Percentiles rank a stretch among this genome's conserved stretches.
phyloP scores from a whole-genome alignment of 2,329 filamentous ascomycete genomes.

The Colletotrichum filicis region DNA sequence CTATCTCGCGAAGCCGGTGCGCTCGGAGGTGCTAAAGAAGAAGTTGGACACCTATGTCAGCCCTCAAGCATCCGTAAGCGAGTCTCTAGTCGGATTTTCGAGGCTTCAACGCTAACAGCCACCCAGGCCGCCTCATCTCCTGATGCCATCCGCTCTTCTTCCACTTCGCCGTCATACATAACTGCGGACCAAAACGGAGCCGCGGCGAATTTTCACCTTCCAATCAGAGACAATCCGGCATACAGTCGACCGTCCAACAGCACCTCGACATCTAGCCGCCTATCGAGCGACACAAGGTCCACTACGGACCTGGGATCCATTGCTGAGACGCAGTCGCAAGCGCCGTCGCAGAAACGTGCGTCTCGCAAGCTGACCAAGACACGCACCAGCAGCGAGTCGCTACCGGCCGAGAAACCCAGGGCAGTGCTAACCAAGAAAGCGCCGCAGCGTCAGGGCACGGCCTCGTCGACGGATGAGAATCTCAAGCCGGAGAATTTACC shows the following conservation, averaged over 20 bases:
- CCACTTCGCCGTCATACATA: constrained; percentile 37
- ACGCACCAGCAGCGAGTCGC: constrained; percentile 49
- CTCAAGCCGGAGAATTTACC: constrained; percentile 23
- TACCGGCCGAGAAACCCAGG: constrained; percentile 45
- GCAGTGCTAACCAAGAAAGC: constrained; percentile 51
- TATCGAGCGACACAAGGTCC: constrained; percentile 47
- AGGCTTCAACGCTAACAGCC: constrained; percentile 3
- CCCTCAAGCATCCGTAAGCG: constrained; percentile 40
- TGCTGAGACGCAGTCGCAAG: constrained; percentile 35
- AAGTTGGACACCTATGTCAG: constrained; percentile 75
- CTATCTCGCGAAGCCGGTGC: constrained; percentile 95
- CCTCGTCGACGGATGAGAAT: constrained; percentile 29
- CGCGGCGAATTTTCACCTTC: constrained; percentile 30
- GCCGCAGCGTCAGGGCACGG: constrained; percentile 44
- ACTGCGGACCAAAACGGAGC: constrained; percentile 35
- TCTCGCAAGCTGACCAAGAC: constrained; percentile 55
- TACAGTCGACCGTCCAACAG: constrained; percentile 38
- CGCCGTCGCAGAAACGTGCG: constrained; percentile 45
- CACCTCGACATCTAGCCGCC: constrained; percentile 40
- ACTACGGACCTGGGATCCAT: constrained; percentile 42
- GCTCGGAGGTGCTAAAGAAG: constrained; percentile 84
- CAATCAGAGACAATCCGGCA: constrained; percentile 39
- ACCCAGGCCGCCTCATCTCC: constrained; percentile 9
- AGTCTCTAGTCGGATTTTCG: not conserved
- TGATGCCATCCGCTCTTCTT: constrained; percentile 23